These are phyloP conservation scores for Paxillus ammoniavirescens DNA, from an alignment of 768 basidiomycete species.

Conservation along the genomic window DNA sequence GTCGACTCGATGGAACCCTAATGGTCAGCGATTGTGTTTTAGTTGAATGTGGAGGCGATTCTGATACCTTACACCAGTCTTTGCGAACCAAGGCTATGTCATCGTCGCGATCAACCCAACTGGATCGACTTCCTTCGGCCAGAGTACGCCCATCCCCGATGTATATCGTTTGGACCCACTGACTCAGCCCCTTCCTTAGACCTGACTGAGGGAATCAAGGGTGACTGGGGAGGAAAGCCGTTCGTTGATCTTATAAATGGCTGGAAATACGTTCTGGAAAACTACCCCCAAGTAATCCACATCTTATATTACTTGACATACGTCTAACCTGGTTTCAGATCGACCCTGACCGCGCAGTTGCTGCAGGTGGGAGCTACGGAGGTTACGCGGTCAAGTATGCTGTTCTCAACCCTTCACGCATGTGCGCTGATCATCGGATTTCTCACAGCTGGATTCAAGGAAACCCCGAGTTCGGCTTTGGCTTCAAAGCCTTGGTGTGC, in stretches of 20 bases:
- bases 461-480: constrained; percentile 83
- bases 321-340: constrained; percentile 43
- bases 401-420: background rate
- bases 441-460: constrained; percentile 86
- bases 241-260: constrained; percentile 76
- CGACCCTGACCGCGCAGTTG: constrained; percentile 65
- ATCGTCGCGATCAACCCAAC: constrained; percentile 89
- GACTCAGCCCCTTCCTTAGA: constrained; percentile 38
- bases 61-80: constrained; percentile 44
- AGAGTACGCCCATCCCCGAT: constrained; percentile 44
- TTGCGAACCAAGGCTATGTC: constrained; percentile 88
- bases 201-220: constrained; percentile 75
- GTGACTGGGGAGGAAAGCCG: constrained; percentile 86
- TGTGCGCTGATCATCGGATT: constrained; percentile 1
- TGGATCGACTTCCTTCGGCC: constrained; percentile 91
- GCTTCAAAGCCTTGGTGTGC: constrained; percentile 88
- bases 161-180: constrained; percentile 1
- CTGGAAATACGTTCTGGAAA: constrained; percentile 66
- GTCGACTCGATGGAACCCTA: constrained; percentile 92
- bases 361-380: constrained; percentile 83
- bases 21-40: constrained; percentile 41
- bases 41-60: background rate
- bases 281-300: constrained; percentile 62
- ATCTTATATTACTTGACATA: background rate
- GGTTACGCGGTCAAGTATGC: constrained; percentile 86